phyloP scores from a whole-genome alignment of 2,329 filamentous ascomycete genomes.

The Paramyrothecium sp. region DNA sequence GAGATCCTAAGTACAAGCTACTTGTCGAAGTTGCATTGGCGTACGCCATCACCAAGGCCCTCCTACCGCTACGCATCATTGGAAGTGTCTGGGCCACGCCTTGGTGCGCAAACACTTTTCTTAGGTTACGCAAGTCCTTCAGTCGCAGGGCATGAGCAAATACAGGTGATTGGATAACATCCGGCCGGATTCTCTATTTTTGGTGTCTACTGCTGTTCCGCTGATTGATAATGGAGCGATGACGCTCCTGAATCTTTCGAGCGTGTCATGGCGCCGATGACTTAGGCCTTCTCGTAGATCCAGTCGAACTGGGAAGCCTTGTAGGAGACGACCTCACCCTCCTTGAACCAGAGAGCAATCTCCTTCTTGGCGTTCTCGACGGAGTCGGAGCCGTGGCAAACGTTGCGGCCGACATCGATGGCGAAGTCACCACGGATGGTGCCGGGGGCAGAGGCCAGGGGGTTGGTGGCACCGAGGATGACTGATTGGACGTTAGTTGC shows the following conservation, averaged over 20 bases:
- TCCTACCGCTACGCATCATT: constrained; percentile 75
- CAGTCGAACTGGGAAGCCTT: constrained; percentile 84
- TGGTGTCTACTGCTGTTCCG: background rate
- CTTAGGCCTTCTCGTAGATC: constrained; percentile 89
- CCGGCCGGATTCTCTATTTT: background rate
- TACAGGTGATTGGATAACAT: background rate
- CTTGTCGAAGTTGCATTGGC: constrained; percentile 76
- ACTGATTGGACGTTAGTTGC: constrained; percentile 39
- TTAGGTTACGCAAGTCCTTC: constrained; percentile 35
- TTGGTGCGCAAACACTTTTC: constrained; percentile 76
- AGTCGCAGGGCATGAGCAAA: constrained; percentile 21
- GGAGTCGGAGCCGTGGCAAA: constrained; percentile 98
- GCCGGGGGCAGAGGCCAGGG: constrained; percentile 86
- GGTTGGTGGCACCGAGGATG: constrained; percentile 99
- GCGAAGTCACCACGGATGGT: constrained; percentile 97
- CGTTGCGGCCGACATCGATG: constrained; percentile 85
- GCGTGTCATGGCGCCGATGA: constrained; percentile 6
- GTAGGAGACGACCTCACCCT: constrained; percentile 81
- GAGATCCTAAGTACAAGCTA: constrained; percentile 52
- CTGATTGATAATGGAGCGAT: background rate
- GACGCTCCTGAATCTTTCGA: background rate
- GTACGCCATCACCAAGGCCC: constrained; percentile 84
- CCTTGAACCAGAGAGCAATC: constrained; percentile 97
- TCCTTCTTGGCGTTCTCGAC: constrained; percentile 99
- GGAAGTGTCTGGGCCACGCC: constrained; percentile 86